Base-by-base conservation (phyloP, 768 basidiomycete genomes). In the Lentinula boryana region DNA sequence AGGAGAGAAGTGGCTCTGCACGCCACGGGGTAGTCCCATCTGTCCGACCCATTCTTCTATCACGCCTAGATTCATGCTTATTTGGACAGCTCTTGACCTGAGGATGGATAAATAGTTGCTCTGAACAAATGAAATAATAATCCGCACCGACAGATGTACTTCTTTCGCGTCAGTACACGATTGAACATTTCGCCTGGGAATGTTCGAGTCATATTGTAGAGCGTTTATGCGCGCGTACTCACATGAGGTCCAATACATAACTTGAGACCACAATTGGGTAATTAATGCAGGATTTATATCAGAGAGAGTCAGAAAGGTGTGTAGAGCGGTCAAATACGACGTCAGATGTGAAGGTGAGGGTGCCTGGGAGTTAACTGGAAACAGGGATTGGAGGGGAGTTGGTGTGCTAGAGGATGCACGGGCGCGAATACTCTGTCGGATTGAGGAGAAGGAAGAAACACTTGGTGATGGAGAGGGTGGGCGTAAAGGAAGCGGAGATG, bases 231-330 rank as follows among this genome's bases (percentile, higher is more conserved):
- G 31, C 12, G 33, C 23, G 66, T n/a, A 71, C 87, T 79, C 79
- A 91, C 94, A 93, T 23, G 94, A 88, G 58, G 94, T 89, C 97
- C 97, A 99, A 70, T 95, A 98, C 78, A 97, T 88, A n/a, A 97
- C 86, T 73, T 99, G 97, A 1, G 94, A 95, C 87, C 95, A 96
- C 54, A 95, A 80, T 71, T 99, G 97, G 5, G 89, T 86, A 55
- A 86, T 87, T 16, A 98, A 77, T 7, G 83, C 87, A 13, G 97
- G 93, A 69, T 98, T 98, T 65, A 98, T 84, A 60, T 95, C 91
- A 51, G 95, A 93, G 41, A 94, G 75, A 21, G 86, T 83, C 15
- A 99, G 78, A 35, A 98, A 74, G 12, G 89, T 86, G 60, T 98
- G 88, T 4, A 98, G 78, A 23, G 91, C 88, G 3, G 92, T 90